Evolutionary conservation across 148 eudicot genomes (phyloP), one percentile per base, ranked within the genome.

Genomic region (Diospyros kaki): DNA sequence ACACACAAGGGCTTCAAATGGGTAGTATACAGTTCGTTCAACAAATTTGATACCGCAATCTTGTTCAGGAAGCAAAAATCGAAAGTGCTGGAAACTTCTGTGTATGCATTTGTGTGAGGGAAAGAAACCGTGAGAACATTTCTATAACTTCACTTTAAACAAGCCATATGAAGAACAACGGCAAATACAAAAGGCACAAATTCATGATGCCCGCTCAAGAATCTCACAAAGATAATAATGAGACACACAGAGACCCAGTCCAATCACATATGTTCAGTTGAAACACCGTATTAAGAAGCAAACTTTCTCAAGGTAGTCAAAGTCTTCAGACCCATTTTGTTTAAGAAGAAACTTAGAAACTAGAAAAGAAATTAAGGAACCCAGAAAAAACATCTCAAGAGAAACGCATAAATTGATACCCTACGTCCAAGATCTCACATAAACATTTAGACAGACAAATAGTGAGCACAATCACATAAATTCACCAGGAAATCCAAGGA

Each of bases 91-190:
- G 50, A 77, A n/a, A 4, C 7, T 65, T 48, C 6, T 2, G 13
- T 12, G 6, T 41, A 4, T 41, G 53, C 52, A 8, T 8, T 4
- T 48, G 52, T 8, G 52, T 48, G 1, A 48, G 52, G 52, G 52
- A 8, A 8, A 8, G 52, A 8, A 8, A 48, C 8, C 0, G 28
- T 11, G 3, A 71, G n/a, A 74, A 58, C 59, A 50, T 2, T 67
- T 48, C 41, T 45, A 3, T 8, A 48, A 7, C 43, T 77, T 69
- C 68, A 64, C 43, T 56, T 54, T 9, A 62, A 58, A 70, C 5
- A 2, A 62, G 2, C 42, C 76, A 75, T 66, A 74, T 53, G 28
- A 72, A 76, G 50, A 58, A 66, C 61, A 81, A 68, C 55, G 9
- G 15, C 60, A 0, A 68, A 43, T 66, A 11, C 13, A 69, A 40